phyloP scores from a whole-genome alignment of 2,329 filamentous ascomycete genomes.

The Colletotrichum falcatum region DNA sequence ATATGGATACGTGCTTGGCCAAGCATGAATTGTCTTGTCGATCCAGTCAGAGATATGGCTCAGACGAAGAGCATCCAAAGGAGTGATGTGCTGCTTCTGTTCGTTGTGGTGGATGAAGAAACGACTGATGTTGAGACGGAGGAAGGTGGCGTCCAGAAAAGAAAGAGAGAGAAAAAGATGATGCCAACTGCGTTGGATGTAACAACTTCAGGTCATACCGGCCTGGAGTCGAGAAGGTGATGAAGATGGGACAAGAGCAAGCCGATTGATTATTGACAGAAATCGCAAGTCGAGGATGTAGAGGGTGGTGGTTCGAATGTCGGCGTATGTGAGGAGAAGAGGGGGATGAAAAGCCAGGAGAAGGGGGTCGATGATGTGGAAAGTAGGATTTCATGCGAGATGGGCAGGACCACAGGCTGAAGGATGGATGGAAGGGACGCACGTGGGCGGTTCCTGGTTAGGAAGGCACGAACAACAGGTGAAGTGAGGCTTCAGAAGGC shows the following conservation, averaged over 20 bases:
- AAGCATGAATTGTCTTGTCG: conserved; percentile 29
- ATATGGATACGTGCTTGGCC: conserved; percentile 33
- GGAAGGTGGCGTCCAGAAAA: conserved; percentile 14
- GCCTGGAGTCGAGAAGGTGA: conserved; percentile 15
- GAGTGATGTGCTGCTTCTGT: background rate
- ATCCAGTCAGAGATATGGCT: conserved; percentile 19
- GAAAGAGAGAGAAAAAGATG: background rate
- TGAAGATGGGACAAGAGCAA: conserved; percentile 8
- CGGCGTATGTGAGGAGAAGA: background rate
- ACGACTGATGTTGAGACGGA: conserved; percentile 14
- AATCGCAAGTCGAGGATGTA: background rate
- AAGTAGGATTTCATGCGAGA: background rate
- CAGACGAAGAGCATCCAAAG: conserved; percentile 24
- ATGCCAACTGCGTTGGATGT: background rate
- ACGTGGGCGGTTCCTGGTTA: background rate
- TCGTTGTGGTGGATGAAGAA: conserved; percentile 12
- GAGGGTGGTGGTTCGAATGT: background rate
- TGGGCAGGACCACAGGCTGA: background rate
- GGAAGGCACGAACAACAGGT: background rate
- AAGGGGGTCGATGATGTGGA: background rate
- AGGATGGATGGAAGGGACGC: background rate
- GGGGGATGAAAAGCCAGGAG: background rate
- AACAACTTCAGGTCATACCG: conserved; percentile 8
- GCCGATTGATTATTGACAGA: background rate
- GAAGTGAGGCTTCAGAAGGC: background rate